Evolutionary conservation across 2,329 filamentous ascomycete species (phyloP), one percentile per base, ranked within the genome.

Genomic region (Magnaporthiopsis rhizophila): DNA sequence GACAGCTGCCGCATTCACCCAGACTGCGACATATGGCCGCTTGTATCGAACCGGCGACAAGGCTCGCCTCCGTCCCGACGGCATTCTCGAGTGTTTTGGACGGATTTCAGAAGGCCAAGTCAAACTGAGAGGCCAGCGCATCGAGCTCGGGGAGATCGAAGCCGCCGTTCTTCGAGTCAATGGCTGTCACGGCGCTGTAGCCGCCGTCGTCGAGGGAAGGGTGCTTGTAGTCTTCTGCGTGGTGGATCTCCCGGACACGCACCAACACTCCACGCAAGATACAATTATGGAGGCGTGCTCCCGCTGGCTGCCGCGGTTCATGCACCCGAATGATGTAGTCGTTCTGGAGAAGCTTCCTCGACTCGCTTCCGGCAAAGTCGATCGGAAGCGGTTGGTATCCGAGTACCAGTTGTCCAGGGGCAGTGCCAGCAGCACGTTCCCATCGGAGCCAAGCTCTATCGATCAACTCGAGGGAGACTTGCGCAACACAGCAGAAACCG

Each of bases 41-140:
- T 77, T 96, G 0, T 97, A 97, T 74, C 84, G 90, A 36, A 97
- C 92, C 0, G 92, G 92, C 0, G 93, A 97, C 74, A 91, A 89
- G 71, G 93, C 90, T 5, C 83, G 84, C 28, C 81, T 96, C 61
- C 81, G 83, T 2, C 69, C 80, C 0, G 81, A 89, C 66, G 91
- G 92, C 0, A 84, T 82, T 0, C 80, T 97, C n/a, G 90, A 96
- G 73, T 96, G 91, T 71, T 81, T 93, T 45, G 93, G 93, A 0
- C 87, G 93, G 13, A 87, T 97, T 15, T 84, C 85, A 2, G 85
- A 86, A 62, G 92, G 91, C 0, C 93, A 97, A 74, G 87, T 97
- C 62, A 97, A 97, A 75, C 80, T 97, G 9, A 84, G 92, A 63
- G 92, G 92, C 1, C 92, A 96, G 74, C 83, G 92, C 61, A 84